A percentile compares a stretch with the other conserved stretches of the same genome.
These are phyloP conservation scores for Trametes versicolor DNA, from an alignment of 1,284 basidiomycete genomes.

Conservation along the genomic window DNA sequence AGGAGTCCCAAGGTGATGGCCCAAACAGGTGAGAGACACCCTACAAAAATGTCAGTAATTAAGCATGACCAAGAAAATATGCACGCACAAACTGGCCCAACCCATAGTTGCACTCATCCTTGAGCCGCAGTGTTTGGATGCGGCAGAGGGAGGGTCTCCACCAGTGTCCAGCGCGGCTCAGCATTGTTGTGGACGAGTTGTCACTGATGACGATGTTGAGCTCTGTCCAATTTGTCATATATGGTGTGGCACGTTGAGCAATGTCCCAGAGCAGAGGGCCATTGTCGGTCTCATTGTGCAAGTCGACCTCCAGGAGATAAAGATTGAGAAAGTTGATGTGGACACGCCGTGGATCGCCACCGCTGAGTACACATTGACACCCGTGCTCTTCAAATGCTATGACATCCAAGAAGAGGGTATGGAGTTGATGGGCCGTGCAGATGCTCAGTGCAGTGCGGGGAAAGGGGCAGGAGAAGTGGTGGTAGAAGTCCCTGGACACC, in stretches of 20 bases:
- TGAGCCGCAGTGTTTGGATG: neutral
- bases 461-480: slow-evolving; percentile 4
- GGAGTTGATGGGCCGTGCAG: neutral
- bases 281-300: neutral
- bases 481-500: neutral
- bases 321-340: slow-evolving; percentile 11
- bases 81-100: neutral
- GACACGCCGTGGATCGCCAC: neutral
- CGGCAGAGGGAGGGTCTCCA: neutral
- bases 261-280: neutral
- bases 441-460: slow-evolving; percentile 6
- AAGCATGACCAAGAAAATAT: neutral
- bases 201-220: neutral
- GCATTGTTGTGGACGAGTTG: neutral
- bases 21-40: slow-evolving; percentile 1
- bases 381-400: neutral
- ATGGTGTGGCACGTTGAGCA: neutral
- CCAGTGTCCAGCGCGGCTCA: neutral
- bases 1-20: neutral
- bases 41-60: neutral
- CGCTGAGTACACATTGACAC: neutral
- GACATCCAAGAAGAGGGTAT: neutral
- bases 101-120: neutral
- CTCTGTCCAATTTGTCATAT: slow-evolving; percentile 5
- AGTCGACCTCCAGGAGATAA: slow-evolving; percentile 6